phyloP scores from a whole-genome alignment of 225 moss, liverwort and hornwort genomes.

The Bryum argenteum region DNA sequence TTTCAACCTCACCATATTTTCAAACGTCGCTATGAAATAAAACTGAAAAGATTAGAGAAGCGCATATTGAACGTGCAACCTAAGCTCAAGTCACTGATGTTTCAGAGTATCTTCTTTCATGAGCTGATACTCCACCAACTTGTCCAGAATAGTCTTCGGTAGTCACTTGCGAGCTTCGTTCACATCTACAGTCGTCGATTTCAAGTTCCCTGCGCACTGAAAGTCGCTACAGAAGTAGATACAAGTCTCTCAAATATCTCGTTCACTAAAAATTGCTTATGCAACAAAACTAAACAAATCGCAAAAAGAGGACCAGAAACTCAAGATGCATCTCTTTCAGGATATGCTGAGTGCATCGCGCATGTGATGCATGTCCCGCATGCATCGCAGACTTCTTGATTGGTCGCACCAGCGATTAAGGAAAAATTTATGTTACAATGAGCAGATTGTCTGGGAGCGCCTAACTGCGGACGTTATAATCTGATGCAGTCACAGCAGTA shows the following conservation, averaged over 20 bases:
- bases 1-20: conserved; percentile 5
- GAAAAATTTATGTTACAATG: conserved; percentile 3
- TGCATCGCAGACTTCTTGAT: neutral
- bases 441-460: conserved; percentile 7
- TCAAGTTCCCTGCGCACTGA: neutral
- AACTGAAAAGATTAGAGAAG: neutral
- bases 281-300: neutral
- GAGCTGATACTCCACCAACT: neutral
- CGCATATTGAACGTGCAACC: neutral
- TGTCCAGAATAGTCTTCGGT: neutral
- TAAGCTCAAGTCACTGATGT: neutral
- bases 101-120: neutral
- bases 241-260: neutral
- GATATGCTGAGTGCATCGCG: neutral
- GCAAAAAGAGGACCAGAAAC: neutral
- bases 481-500: neutral
- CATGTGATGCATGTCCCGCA: neutral
- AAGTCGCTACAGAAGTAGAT: neutral
- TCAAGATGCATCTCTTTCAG: neutral
- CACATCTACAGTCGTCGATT: neutral
- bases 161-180: neutral
- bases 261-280: neutral
- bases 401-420: neutral
- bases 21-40: neutral
- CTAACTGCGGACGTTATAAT: neutral